phyloP scores from a whole-genome alignment of 495 filamentous ascomycete genomes.

The Penicillium soppii region DNA sequence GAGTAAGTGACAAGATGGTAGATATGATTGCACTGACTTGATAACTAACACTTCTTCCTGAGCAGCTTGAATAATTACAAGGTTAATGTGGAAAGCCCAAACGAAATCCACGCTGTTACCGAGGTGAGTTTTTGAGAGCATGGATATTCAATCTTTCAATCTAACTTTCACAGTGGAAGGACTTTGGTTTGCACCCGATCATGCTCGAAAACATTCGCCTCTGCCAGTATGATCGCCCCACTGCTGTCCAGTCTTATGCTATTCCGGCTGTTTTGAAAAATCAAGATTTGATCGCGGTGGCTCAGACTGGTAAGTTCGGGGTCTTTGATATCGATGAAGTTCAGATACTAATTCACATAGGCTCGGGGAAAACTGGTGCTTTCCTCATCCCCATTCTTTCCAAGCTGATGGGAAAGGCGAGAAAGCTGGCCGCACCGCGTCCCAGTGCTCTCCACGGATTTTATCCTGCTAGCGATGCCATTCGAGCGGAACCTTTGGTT shows the following conservation, averaged over 20 bases:
- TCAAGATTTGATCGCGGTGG: constrained; percentile 79
- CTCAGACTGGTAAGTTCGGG: constrained; percentile 80
- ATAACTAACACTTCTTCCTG: not conserved
- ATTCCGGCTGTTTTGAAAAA: constrained; percentile 72
- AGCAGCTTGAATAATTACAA: not conserved
- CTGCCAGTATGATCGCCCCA: constrained; percentile 65
- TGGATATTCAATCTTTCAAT: constrained; percentile 36
- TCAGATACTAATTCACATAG: constrained; percentile 42
- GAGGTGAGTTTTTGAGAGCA: constrained; percentile 25
- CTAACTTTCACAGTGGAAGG: constrained; percentile 52
- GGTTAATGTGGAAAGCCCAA: constrained; percentile 18
- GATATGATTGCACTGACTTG: not conserved
- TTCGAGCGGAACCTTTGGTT: constrained; percentile 80
- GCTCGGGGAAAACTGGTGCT: constrained; percentile 93
- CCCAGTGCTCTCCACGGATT: constrained; percentile 55
- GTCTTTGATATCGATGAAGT: not conserved
- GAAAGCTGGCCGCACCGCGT: constrained; percentile 73
- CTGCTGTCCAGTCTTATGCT: constrained; percentile 81
- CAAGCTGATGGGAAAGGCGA: constrained; percentile 90
- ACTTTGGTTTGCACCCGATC: constrained; percentile 81
- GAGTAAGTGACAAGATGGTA: constrained; percentile 29
- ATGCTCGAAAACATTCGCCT: constrained; percentile 76
- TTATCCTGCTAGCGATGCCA: constrained; percentile 36
- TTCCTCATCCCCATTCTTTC: constrained; percentile 89
- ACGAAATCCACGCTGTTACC: constrained; percentile 26